A percentile compares a stretch with the other conserved stretches of the same genome.
phyloP scores from a whole-genome alignment of 805 yeast species.

The Sugiyamaella boreocaroliniensis region DNA sequence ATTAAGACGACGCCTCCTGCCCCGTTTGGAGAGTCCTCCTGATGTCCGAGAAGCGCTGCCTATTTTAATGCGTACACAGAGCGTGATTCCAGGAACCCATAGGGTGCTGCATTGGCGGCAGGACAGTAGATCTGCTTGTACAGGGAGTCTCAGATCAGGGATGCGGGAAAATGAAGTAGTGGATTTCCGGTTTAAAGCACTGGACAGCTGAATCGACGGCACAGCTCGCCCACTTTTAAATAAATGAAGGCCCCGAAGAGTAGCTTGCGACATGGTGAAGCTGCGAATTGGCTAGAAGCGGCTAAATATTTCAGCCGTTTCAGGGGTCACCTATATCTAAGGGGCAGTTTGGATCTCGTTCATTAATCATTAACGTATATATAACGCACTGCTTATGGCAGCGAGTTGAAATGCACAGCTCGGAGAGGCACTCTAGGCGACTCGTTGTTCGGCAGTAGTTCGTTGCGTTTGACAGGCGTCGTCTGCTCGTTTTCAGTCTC shows the following conservation, averaged over 20 bases:
- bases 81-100: slow-evolving; percentile 20
- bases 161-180: not conserved
- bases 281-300: not conserved
- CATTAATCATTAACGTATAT: not conserved
- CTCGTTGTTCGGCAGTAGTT: not conserved
- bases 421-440: not conserved
- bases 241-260: not conserved
- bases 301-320: not conserved
- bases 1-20: not conserved
- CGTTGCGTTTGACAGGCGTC: not conserved
- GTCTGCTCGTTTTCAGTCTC: not conserved
- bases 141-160: not conserved
- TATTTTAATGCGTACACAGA: slow-evolving; percentile 5
- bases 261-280: not conserved
- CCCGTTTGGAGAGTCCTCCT: slow-evolving; percentile 6
- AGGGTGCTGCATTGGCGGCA: slow-evolving; percentile 16
- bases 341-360: no score
- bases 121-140: slow-evolving; percentile 1
- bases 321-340: no score
- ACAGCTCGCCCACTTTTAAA: not conserved
- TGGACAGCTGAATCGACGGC: not conserved
- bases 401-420: not conserved
- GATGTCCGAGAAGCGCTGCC: not conserved
- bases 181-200: not conserved
- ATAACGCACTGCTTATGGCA: not conserved